These are phyloP conservation scores for Lachancea mirantina DNA, from an alignment of 805 yeast genomes.

Conservation along the genomic window DNA sequence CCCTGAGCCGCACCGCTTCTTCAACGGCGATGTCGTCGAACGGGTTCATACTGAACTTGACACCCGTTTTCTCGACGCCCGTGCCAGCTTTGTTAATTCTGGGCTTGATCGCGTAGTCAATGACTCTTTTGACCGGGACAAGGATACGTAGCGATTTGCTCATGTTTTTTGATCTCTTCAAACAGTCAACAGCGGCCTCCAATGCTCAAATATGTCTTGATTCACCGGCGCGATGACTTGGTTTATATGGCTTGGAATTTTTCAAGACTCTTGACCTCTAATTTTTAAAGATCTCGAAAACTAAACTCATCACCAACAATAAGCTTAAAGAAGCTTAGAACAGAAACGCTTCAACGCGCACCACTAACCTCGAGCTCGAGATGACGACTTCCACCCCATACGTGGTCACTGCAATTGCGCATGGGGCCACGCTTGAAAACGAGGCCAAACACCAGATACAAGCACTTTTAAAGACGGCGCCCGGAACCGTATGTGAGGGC, in stretches of 20 bases:
- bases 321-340: not conserved
- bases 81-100: constrained; percentile 79
- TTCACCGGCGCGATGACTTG: too few species aligned
- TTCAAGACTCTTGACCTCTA: not conserved
- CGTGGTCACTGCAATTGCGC: constrained; percentile 15
- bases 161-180: constrained; percentile 4
- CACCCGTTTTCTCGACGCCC: constrained; percentile 77
- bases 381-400: not conserved
- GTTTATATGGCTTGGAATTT: not conserved
- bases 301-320: not conserved
- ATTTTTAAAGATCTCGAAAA: not conserved
- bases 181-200: too few species aligned
- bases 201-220: too few species aligned
- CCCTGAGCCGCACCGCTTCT: constrained; percentile 78
- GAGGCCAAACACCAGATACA: constrained; percentile 3
- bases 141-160: constrained; percentile 41
- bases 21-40: constrained; percentile 97
- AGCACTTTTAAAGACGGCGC: not conserved
- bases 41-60: constrained; percentile 90
- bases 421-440: constrained; percentile 7
- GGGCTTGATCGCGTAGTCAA: constrained; percentile 90
- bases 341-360: too few species aligned
- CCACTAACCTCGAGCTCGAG: too few species aligned
- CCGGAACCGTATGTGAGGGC: constrained; percentile 5
- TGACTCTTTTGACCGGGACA: constrained; percentile 92